These are phyloP conservation scores for Termitomyces titanicus DNA, from an alignment of 768 basidiomycete species.

Conservation along the genomic window DNA sequence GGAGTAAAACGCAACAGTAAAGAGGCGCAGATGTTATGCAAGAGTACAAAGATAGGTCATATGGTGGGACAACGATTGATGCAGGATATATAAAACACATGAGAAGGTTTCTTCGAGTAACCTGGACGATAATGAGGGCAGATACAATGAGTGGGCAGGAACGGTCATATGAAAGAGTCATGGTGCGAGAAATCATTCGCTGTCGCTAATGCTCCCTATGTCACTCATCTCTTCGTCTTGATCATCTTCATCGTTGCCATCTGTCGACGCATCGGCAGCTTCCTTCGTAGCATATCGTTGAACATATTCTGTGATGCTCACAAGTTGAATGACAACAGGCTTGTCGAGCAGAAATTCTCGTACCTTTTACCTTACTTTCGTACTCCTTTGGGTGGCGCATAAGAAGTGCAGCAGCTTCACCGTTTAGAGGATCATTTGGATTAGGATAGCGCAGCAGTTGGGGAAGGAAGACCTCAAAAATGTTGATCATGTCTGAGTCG, in stretches of 20 bases:
- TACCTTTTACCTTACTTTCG: slow-evolving; percentile 90
- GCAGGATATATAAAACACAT: slow-evolving; percentile 17
- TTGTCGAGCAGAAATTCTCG: slow-evolving; percentile 11
- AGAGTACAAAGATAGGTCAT: slow-evolving; percentile 9
- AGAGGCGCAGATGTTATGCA: slow-evolving; percentile 9
- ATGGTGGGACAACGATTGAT: slow-evolving; percentile 5
- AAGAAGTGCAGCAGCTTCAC: slow-evolving; percentile 94
- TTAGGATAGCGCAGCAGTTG: slow-evolving; percentile 98
- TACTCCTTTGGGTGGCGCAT: slow-evolving; percentile 98
- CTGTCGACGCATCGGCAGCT: slow-evolving; percentile 72
- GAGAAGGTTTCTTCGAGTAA: neutral
- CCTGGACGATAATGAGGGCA: slow-evolving; percentile 8
- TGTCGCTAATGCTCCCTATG: slow-evolving; percentile 77
- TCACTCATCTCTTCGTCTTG: slow-evolving; percentile 88
- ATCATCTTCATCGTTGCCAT: slow-evolving; percentile 60
- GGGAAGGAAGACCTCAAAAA: slow-evolving; percentile 97
- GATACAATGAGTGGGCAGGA: slow-evolving; percentile 7
- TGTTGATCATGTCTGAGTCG: slow-evolving; percentile 92
- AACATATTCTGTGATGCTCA: slow-evolving; percentile 78
- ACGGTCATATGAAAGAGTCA: neutral
- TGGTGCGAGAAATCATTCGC: slow-evolving; percentile 35
- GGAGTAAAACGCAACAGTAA: slow-evolving; percentile 6
- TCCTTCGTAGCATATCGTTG: slow-evolving; percentile 91
- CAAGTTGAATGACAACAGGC: neutral
- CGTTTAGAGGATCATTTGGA: slow-evolving; percentile 96